Conservation (phyloP, 2,329 filamentous ascomycete species). For the Xylaria hypoxylon region DNA sequence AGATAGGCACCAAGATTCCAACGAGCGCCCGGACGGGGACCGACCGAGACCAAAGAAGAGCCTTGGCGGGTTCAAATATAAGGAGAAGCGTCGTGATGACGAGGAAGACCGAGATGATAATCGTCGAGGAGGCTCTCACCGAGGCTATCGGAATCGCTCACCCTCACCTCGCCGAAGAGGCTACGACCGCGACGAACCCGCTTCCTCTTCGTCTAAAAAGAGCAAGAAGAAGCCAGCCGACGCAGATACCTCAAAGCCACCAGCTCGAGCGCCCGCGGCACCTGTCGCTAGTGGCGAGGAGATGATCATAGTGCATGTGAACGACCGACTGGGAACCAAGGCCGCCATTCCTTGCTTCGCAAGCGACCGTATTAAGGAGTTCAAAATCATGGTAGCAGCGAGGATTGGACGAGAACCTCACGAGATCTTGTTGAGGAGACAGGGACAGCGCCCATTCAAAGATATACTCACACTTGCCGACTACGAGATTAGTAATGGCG, state of each 20-base stretch:
- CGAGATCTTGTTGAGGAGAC: constrained; percentile 91
- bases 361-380: constrained; percentile 83
- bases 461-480: constrained; percentile 88
- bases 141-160: constrained; percentile 63
- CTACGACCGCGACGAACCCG: constrained; percentile 53
- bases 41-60: constrained; percentile 48
- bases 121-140: constrained; percentile 57
- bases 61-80: constrained; percentile 69
- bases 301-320: constrained; percentile 94
- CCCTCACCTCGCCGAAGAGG: constrained; percentile 54
- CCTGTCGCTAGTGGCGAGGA: constrained; percentile 66
- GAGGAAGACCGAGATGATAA: constrained; percentile 59
- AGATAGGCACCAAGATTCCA: constrained; percentile 32
- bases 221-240: constrained; percentile 49
- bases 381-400: constrained; percentile 92
- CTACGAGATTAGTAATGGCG: constrained; percentile 93
- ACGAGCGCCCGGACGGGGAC: constrained; percentile 37
- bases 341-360: constrained; percentile 90
- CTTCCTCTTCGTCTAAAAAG: constrained; percentile 42
- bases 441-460: constrained; percentile 94
- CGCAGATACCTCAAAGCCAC: constrained; percentile 52
- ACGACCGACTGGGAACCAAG: constrained; percentile 96
- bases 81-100: constrained; percentile 64
- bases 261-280: constrained; percentile 46
- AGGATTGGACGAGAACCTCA: constrained; percentile 89